Conservation (phyloP, 306 rosid species). For the Clitoria ternatea region DNA sequence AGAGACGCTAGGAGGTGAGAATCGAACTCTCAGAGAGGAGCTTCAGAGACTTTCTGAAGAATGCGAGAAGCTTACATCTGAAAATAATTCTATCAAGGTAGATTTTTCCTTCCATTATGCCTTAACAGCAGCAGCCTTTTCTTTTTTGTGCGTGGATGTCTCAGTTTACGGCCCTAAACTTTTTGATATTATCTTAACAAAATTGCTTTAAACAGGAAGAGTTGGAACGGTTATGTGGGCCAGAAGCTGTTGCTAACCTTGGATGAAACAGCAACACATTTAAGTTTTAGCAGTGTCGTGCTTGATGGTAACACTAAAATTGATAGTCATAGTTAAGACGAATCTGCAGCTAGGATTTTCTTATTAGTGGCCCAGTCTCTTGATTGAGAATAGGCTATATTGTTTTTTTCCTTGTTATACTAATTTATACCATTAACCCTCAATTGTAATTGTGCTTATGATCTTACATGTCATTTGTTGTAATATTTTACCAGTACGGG, state of each 20-base stretch:
- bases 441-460: slow-evolving; percentile 36
- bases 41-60: slow-evolving; percentile 85
- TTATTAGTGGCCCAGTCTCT: slow-evolving; percentile 33
- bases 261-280: slow-evolving; percentile 25
- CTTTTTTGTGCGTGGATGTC: neutral
- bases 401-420: slow-evolving; percentile 34
- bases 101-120: slow-evolving; percentile 2
- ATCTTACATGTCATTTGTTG: slow-evolving; percentile 24
- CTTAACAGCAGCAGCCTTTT: neutral
- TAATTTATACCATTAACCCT: slow-evolving; percentile 54
- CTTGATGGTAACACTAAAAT: slow-evolving; percentile 34
- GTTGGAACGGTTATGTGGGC: slow-evolving; percentile 71
- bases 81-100: slow-evolving; percentile 80
- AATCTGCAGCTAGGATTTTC: slow-evolving; percentile 36
- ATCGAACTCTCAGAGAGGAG: slow-evolving; percentile 67
- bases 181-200: neutral
- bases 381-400: slow-evolving; percentile 43
- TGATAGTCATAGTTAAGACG: slow-evolving; percentile 12
- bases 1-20: slow-evolving; percentile 69
- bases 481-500: slow-evolving; percentile 22
- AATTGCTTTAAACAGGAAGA: slow-evolving; percentile 63
- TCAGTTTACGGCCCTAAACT: neutral
- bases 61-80: slow-evolving; percentile 76
- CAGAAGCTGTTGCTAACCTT: slow-evolving; percentile 68
- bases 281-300: neutral